Evolutionary conservation across 1,139 yeast genomes (phyloP), one percentile per base, ranked within the genome.

Genomic region (Hyphopichia pseudoburtonii): DNA sequence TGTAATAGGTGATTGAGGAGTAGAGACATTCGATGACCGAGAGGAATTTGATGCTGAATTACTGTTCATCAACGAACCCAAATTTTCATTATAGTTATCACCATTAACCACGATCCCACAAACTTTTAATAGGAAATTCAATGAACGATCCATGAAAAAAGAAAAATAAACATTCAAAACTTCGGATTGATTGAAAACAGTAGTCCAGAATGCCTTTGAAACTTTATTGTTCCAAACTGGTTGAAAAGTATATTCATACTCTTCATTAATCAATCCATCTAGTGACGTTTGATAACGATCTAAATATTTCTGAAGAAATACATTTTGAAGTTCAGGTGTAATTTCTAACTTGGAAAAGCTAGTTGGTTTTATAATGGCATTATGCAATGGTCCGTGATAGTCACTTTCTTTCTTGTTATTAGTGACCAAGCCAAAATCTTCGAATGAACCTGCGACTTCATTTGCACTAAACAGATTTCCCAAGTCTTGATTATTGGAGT

Each of bases 111-210:
- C 53, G 12, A 51, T 52, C 26, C 56, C 55, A 28, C 62, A 54
- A 6, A 50, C 50, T 21, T 57, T 60, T 31, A 69, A 47, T 12
- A 70, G 44, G 3, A 65, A 55, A 37, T 64, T 69, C 31, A 68
- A 51, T 0, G 72, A 56, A 33, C 69, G 57, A 40, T 69, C 75
- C 51, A 69, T 56, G 40, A 69, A 60, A 40, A 66, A 68, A 2
- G 59, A 52, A 42, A 59, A 65, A 39, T 62, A 65, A 5, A 64
- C 52, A 17, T 56, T 52, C 24, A 59, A 43, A 9, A 54, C 47
- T 14, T 51, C 51, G 23, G 63, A 53, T 30, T 60, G 60, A 37
- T 58, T 53, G 36, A 55, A 61, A 6, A 66, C 52, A 0, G 56
- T 39, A n/a, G 48, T 41, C 72, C 71, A 67, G 27, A 68, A 51